Evolutionary conservation across 2,329 filamentous ascomycete species (phyloP), one percentile per base, ranked within the genome.

Genomic region (Ophiostoma australiae): DNA sequence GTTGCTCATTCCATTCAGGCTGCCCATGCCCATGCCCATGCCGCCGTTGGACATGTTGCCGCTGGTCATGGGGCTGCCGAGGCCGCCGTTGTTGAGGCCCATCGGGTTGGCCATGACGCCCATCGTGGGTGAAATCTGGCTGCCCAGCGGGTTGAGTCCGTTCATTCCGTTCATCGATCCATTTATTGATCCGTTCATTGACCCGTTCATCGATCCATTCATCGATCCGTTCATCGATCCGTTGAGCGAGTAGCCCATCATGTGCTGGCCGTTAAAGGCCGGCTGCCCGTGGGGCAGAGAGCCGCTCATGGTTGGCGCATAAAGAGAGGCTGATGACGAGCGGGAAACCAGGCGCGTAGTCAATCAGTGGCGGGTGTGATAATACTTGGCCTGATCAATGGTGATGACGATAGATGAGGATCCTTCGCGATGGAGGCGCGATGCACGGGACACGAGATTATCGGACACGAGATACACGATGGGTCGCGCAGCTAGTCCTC

Each of bases 241-340:
- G 63, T 68, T 70, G 8, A 74, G 68, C 27, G 70, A 58, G 69
- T 73, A 75, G 41, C 70, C 66, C 72, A 73, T 71, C 71, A 73
- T 76, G 73, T 76, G 78, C 75, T 82, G 80, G 76, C 77, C 79
- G 73, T 78, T 76, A 76, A 77, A 82, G 74, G 77, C 77, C 77
- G 80, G 72, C 72, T 74, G 80, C 75, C 80, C 80, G 73, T 80
- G 77, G 76, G 80, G 80, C 78, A 81, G 77, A 74, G 77, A 78
- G 76, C 78, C 78, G 74, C 78, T 78, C 76, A 77, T 80, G 75
- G 77, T 80, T 79, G 82, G 80, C 74, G 75, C 78, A 77, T 76
- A 72, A 66, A 73, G 71, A 70, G 72, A 66, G 61, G 44, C 11
- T 27, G 65, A 67, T 33, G 65, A 48, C 52, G 37, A 27, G 65